Conservation (phyloP, 176 grass and related monocot genomes). For the Zoysia japonica region DNA sequence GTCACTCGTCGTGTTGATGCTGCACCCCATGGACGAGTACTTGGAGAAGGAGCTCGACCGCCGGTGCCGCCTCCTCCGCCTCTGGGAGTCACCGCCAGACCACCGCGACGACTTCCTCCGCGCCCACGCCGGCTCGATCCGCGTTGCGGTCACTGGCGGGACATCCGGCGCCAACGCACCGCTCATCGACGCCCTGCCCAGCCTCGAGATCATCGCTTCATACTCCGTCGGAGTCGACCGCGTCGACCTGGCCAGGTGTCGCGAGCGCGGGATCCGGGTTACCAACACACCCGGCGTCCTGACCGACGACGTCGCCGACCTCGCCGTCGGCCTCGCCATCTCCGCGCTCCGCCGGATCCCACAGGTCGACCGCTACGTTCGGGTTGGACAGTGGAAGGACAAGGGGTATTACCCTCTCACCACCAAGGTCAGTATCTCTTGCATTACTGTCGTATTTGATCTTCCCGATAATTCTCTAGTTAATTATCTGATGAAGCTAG, state of each 20-base stretch:
- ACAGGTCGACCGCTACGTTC: slow-evolving; percentile 61
- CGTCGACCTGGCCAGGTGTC: slow-evolving; percentile 76
- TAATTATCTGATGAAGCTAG: no score
- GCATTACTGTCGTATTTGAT: background rate
- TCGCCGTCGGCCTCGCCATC: slow-evolving; percentile 76
- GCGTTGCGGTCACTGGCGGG: slow-evolving; percentile 58
- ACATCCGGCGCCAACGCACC: slow-evolving; percentile 34
- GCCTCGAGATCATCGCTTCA: slow-evolving; percentile 79
- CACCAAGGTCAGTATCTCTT: slow-evolving; percentile 54
- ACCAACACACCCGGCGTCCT: slow-evolving; percentile 94
- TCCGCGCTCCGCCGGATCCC: slow-evolving; percentile 59
- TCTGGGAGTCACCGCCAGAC: slow-evolving; percentile 54
- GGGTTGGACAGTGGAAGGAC: slow-evolving; percentile 48
- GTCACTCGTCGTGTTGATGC: slow-evolving; percentile 52
- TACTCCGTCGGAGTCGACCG: slow-evolving; percentile 83
- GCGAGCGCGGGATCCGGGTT: slow-evolving; percentile 65
- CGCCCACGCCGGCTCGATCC: slow-evolving; percentile 53
- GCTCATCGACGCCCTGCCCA: slow-evolving; percentile 66
- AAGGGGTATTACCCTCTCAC: slow-evolving; percentile 53
- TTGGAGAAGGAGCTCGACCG: slow-evolving; percentile 59
- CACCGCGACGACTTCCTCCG: slow-evolving; percentile 54
- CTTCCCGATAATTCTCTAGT: background rate
- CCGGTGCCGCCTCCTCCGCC: slow-evolving; percentile 60
- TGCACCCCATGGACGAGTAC: slow-evolving; percentile 53
- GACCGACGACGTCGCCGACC: slow-evolving; percentile 92